Evolutionary conservation across 441 rosid genomes (phyloP), one percentile per base, ranked within the genome.

Genomic region (Populus hybrid): DNA sequence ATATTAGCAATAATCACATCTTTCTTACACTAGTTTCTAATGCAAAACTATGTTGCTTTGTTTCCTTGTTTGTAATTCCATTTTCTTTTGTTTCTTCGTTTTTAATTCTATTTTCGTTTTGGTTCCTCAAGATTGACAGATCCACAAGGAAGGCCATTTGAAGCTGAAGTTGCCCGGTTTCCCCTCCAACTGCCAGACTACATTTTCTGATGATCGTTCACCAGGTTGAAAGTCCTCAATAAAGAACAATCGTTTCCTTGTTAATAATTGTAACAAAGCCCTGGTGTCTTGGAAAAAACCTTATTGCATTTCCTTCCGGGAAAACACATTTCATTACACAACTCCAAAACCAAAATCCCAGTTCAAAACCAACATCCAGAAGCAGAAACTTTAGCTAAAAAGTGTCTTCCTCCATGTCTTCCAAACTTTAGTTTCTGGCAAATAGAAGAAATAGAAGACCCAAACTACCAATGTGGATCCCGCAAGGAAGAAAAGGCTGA

Each of bases 161-260:
- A 87, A 84, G 98, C 79, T 70, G 85, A 84, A 80, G 97, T 93
- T 75, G 91, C 84, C 5, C 81, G 77, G 82, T 88, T 90, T 80
- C 87, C 90, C 28, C 87, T 95, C 38, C 80, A 85, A 74, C 73
- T 69, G 71, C 97, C 98, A 0, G 97, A 90, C 71, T 95, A 87
- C 83, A 82, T 95, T 75, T 95, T 88, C 85, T 95, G 85, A 87
- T 26, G 5, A 42, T 20, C 6, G 18, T 46, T 12, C 57, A 12
- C 57, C 18, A 46, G 57, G 57, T 46, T 46, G 57, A 46, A 46
- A 12, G 57, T 46, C 18, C 57, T 46, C 57, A 46, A 46, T 46
- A 46, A 46, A 12, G 18, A 46, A 46, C 18, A 46, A 11, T 38
- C 32, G 16, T 46, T 46, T 12, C 57, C 28, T n/a, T 74, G 70